Conservation (phyloP, 805 yeast species). For the Candida dajiaensis region DNA sequence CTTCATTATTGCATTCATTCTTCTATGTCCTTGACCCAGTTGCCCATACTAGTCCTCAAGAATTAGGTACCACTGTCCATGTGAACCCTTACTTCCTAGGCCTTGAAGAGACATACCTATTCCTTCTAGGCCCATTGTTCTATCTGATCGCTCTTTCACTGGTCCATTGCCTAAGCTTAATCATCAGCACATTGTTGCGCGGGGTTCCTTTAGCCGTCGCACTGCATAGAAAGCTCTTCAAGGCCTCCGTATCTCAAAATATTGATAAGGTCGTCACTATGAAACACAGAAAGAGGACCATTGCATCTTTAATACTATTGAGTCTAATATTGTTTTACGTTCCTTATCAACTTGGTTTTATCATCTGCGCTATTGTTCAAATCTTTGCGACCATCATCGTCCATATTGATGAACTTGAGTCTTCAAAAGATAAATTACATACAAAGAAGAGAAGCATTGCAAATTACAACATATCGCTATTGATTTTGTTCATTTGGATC, state of each 20-base stretch:
- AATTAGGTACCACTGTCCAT: conserved; percentile 33
- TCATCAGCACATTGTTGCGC: background rate
- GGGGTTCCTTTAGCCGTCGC: background rate
- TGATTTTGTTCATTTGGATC: conserved; percentile 69
- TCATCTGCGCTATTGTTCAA: conserved; percentile 56
- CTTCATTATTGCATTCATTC: conserved; percentile 30
- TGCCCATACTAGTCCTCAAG: conserved; percentile 39
- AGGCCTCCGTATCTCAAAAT: background rate
- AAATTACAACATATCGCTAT: conserved; percentile 58
- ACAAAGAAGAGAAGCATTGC: conserved; percentile 28
- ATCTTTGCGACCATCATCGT: conserved; percentile 41
- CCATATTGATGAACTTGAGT: conserved; percentile 1
- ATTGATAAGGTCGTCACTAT: background rate
- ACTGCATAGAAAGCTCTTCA: background rate
- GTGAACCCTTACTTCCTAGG: conserved; percentile 66
- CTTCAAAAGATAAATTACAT: conserved; percentile 13
- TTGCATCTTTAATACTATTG: conserved; percentile 27
- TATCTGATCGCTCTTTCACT: conserved; percentile 38
- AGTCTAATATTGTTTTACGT: conserved; percentile 51
- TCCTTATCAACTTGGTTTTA: conserved; percentile 78
- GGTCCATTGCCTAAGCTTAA: conserved; percentile 21
- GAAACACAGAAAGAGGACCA: conserved; percentile 12
- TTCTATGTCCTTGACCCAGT: conserved; percentile 48
- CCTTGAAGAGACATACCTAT: conserved; percentile 46
- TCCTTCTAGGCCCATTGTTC: conserved; percentile 57